Base-by-base conservation (phyloP, 208 protist genomes). In the Kentomonas sorsogonicus region DNA sequence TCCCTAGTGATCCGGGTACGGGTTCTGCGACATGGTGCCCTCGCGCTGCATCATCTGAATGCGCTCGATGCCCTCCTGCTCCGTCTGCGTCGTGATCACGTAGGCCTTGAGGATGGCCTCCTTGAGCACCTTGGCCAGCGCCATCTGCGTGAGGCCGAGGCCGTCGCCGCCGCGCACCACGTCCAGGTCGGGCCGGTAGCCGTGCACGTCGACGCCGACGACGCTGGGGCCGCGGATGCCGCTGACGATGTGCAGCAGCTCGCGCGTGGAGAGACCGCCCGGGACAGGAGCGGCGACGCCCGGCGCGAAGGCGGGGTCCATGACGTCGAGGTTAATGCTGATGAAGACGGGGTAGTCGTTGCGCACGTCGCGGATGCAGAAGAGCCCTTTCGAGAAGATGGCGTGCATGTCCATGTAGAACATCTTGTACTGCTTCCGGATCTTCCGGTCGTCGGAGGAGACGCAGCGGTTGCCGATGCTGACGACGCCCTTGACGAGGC, bases 401-500 rank as follows among this genome's bases (percentile, higher is more conserved):
- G 79, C 86, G 31, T 88, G 79, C 64, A 90, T 82, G 53, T 93
- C 86, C 83, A 90, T 90, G 66, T 93, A 93, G 58, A 89, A 75
- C 38, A 84, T 76, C 57, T 86, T 82, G 56, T 93, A 60, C 34
- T 85, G 62, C 54, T 90, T 93, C 10, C 86, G 79, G 11, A 86
- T 60, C 53, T 77, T 84, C 20, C 86, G 75, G 50, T 89, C 82
- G 0, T 64, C 69, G 16, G 69, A 77, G 13, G 72, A 74, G 40
- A 90, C 79, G 31, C 72, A 74, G 13, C 86, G 79, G 55, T 89
- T 93, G 16, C 79, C 82, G 11, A 93, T 62, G 60, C 83, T 84
- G 27, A 93, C 80, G 16, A 93, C 68, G 40, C 86, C 86, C 51
- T 89, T 89, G 20, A 89, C 51, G 3, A 86, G 47, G 29, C 60